Base-by-base conservation (phyloP, 306 rosid species). In the Corylus avellana region DNA sequence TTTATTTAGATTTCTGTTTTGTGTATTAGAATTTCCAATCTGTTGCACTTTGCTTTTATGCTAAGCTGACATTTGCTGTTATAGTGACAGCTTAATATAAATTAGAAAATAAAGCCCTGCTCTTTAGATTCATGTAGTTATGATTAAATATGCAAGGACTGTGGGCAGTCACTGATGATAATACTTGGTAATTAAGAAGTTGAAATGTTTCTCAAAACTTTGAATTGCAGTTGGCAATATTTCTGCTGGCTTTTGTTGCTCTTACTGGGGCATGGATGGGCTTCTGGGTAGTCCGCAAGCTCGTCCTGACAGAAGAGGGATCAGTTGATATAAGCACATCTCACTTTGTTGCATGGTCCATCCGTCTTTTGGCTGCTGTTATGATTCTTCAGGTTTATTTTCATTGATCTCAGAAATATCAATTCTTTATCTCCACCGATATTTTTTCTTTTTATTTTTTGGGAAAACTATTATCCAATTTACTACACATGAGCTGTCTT, bases 211-310 rank as follows among this genome's bases (percentile, higher is more conserved):
- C 49, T 58, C 37, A 8, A 39, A 83, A 80, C 59, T 80, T 20
- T 80, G 82, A 77, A 77, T 70, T 86, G 88, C 95, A 94, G 98
- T 73, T 95, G 85, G 98, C 89, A 39, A 76, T 90, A 86, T 89
- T 95, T 90, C 86, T 91, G 76, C 85, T 92, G 82, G 88, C 94
- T 78, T 92, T 95, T 85, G 70, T 95, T 74, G 85, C 88, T 76
- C 81, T 95, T 80, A 78, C 75, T 44, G 99, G 98, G 80, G 98
- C 99, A 58, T 93, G 99, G 98, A 79, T 92, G 88, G 99, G 99
- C 71, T 95, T 95, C 78, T 95, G 93, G 97, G 91, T 88, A 70
- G 92, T 93, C 37, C 96, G 75, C 70, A 91, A 91, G 86, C 86
- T 95, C 80, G 88, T 93, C 82, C 82, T 93, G 54, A 85, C 89